phyloP scores from a whole-genome alignment of 345 rosid genomes.

The Arabis hirsuta region DNA sequence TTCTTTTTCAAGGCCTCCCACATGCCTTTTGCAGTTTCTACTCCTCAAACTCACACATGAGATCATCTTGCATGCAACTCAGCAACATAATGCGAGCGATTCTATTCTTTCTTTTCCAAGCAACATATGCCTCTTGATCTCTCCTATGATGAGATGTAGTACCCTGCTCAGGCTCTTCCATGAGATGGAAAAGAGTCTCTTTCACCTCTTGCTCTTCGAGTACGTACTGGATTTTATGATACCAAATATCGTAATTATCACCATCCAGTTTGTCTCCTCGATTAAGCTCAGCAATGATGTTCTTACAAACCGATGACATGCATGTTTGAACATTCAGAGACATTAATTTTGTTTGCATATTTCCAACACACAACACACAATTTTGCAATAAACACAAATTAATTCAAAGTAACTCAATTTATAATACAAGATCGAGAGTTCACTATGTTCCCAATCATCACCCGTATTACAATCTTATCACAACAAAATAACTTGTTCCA shows the following conservation, averaged over 20 bases:
- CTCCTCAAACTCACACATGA: constrained; percentile 1
- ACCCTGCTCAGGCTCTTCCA: constrained; percentile 18
- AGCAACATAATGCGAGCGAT: neutral
- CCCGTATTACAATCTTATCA: neutral
- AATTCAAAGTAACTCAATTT: neutral
- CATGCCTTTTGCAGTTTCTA: neutral
- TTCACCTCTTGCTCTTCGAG: neutral
- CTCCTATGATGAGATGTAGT: neutral
- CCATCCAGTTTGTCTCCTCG: neutral
- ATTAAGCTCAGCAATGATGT: constrained; percentile 13
- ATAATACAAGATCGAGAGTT: neutral
- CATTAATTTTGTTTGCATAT: neutral
- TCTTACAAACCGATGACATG: neutral
- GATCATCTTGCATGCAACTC: constrained; percentile 16
- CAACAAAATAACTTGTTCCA: neutral
- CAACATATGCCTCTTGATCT: neutral
- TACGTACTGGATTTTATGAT: constrained; percentile 15
- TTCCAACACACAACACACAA: neutral
- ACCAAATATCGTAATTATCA: constrained; percentile 26
- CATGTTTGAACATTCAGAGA: neutral
- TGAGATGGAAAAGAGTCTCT: constrained; percentile 17
- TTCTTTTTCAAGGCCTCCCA: constrained; percentile 18
- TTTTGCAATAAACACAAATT: neutral
- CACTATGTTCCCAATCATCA: constrained; percentile 8
- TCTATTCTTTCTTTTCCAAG: neutral